Base-by-base conservation (phyloP, 78 protist genomes). In the Ministeria vibrans region DNA sequence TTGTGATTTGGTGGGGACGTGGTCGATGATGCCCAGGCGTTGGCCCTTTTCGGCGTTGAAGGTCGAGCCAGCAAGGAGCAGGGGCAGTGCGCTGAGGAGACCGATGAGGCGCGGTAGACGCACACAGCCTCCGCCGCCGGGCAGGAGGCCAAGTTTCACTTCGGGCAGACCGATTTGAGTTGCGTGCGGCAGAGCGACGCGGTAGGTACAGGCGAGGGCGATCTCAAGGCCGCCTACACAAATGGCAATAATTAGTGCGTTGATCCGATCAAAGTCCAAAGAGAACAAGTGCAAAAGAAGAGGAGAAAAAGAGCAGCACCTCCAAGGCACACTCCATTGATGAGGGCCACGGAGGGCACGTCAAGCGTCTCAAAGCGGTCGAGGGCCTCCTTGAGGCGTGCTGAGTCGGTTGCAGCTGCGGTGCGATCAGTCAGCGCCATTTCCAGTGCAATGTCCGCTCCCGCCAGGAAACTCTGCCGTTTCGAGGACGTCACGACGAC, bases 41-140 rank as follows among this genome's bases (percentile, higher is more conserved):
- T 51, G 59, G 18, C n/a, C 59, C 59, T 51, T 51, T 51, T 51
- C 18, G n/a, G 59, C 59, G 11, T 51, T 51, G 59, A 51, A 11
- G 11, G 59, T 51, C 59, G 11, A 51, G 59, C 95, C 92, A 23
- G 78, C 43, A 32, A 88, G 83, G 51, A 91, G 59, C 84, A 85
- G 4, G 15, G 30, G 74, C 23, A 88, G 77, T 0, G 95, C 92
- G 7, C 39, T 41, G 44, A 41, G 64, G 25, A 75, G 62, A 42
- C 93, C 93, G 53, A 94, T 82, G n/a, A 87, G 64, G 41, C 95
- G 78, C 49, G 97, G 94, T 46, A 94, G 80, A 27, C 97, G 82
- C 63, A 88, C 91, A 44, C 95, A 92, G 42, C 97, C 97, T 36
- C 96, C 97, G 6, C 95, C 95, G 9, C 93, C 97, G 18, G 97